These are phyloP conservation scores for Chalciporus chontae DNA, from an alignment of 768 basidiomycete species.

Conservation along the genomic window DNA sequence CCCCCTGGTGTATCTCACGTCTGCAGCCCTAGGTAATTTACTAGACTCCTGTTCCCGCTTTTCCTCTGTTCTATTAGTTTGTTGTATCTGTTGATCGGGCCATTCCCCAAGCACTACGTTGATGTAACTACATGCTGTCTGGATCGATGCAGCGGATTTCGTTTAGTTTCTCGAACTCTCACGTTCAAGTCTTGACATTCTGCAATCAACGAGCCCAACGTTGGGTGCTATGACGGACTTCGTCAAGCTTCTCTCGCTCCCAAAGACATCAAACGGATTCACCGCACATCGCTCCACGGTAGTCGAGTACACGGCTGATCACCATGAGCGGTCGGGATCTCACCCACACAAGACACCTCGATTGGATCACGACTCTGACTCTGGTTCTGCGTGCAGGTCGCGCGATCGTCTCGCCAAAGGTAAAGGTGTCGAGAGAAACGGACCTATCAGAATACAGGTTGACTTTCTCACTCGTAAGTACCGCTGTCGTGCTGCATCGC, in stretches of 20 bases:
- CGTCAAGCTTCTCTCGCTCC: conserved; percentile 42
- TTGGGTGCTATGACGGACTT: conserved; percentile 34
- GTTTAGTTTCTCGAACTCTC: background rate
- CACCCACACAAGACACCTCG: conserved; percentile 68
- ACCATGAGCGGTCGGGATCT: conserved; percentile 46
- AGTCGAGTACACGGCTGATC: conserved; percentile 29
- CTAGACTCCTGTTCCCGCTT: no score
- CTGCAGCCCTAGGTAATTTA: no score
- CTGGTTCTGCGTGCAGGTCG: conserved; percentile 61
- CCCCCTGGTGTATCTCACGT: no score
- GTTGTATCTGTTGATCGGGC: no score
- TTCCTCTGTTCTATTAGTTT: no score
- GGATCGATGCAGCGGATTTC: no score
- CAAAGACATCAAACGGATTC: conserved; percentile 51
- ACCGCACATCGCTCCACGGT: conserved; percentile 39
- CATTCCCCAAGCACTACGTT: no score
- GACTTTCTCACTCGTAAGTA: conserved; percentile 39
- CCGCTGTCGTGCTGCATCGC: background rate
- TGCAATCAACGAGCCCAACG: no score
- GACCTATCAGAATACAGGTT: conserved; percentile 47
- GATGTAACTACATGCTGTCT: no score
- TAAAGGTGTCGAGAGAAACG: conserved; percentile 25
- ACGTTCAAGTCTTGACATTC: background rate
- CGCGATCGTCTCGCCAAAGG: conserved; percentile 26
- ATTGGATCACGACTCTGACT: conserved; percentile 63